These are phyloP conservation scores for Penicillium occitanis DNA, from an alignment of 2,329 filamentous ascomycete genomes.

Conservation along the genomic window DNA sequence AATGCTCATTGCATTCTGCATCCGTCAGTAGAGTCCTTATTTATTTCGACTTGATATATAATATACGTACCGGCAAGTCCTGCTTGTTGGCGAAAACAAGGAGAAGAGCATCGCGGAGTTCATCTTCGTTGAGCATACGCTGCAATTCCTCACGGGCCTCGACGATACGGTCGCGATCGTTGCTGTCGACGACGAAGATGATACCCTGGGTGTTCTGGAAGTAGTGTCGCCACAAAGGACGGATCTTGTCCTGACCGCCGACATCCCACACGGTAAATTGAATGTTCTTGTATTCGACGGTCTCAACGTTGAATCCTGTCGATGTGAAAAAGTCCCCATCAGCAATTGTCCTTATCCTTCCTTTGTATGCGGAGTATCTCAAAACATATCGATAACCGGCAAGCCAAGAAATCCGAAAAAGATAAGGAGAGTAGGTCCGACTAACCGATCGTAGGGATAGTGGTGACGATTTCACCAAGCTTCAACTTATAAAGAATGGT, in stretches of 20 bases:
- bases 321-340: constrained; percentile 8
- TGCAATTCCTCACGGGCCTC: constrained; percentile 96
- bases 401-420: constrained; percentile 9
- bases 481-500: constrained; percentile 99
- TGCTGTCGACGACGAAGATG: constrained; percentile 99
- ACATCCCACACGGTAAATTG: constrained; percentile 99
- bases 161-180: constrained; percentile 96
- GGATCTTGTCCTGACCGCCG: constrained; percentile 99
- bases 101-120: constrained; percentile 94
- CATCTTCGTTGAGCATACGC: constrained; percentile 98
- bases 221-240: constrained; percentile 99
- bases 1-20: constrained; percentile 97
- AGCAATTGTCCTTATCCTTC: constrained; percentile 14
- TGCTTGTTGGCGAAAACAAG: constrained; percentile 99
- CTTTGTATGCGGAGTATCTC: constrained; percentile 4
- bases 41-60: neutral
- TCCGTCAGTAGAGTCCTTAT: constrained; percentile 29
- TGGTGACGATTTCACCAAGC: constrained; percentile 97
- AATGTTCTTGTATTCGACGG: constrained; percentile 99
- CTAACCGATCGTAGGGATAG: constrained; percentile 96
- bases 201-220: constrained; percentile 99
- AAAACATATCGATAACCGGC: neutral
- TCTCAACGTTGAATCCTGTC: constrained; percentile 98
- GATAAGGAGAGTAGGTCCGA: constrained; percentile 25
- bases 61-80: constrained; percentile 83